Evolutionary conservation across 2,329 filamentous ascomycete genomes (phyloP), one percentile per base, ranked within the genome.

Genomic region (Talaromyces albobiverticillius): DNA sequence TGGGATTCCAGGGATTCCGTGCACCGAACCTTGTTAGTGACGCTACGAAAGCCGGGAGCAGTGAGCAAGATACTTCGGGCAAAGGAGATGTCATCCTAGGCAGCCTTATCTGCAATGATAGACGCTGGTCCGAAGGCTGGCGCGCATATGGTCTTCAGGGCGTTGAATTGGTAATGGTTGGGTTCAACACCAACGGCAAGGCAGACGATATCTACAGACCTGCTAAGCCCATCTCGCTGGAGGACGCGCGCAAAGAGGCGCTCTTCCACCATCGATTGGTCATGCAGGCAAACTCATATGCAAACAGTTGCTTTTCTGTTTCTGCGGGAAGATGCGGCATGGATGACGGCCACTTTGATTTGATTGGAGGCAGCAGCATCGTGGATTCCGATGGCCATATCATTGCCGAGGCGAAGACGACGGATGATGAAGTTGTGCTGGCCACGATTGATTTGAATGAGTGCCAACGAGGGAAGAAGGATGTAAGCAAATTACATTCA

Each of bases 91-190:
- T 79, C 2, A 79, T 82, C 41, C 40, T 81, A 22, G 70, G 80
- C 5, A 80, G 81, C 77, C 69, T 82, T 61, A 80, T 82, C 51
- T 82, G 79, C 66, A 82, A 82, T 58, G 79, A 81, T 62, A 65
- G 79, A 7, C 69, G 79, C 5, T 82, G 79, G 79, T 69, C 76
- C 0, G 79, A 82, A 60, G 75, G 72, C 1, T 82, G 80, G 79
- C 65, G 79, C 23, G 69, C 68, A n/a, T 78, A 80, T 58, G 77
- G 79, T 0, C 66, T 82, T 9, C 77, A 81, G 59, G 78, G 78
- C 3, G 72, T 73, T 1, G 78, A 81, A 61, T 57, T 80, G 4
- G 62, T 40, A 7, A 16, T 40, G 8, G 16, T 16, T 16, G 36
- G 36, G 13, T 40, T 18, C 16, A 40, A 40, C 8, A 40, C 36